Conservation (phyloP, 192 early-diverging fungal species). For the Geranomyces variabilis region DNA sequence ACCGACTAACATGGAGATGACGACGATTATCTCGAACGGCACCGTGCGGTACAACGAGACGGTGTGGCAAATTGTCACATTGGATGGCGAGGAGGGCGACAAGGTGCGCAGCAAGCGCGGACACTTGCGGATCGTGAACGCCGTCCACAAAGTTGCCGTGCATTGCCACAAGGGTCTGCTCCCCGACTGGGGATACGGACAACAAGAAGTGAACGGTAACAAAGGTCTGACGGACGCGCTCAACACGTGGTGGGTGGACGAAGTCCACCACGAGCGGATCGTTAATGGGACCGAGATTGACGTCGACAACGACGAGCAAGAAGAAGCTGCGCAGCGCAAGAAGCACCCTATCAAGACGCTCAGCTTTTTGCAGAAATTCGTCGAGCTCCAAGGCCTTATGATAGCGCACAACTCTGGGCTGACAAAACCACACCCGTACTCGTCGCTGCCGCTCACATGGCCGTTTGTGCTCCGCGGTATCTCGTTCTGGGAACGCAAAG, state of each 20-base stretch:
- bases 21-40: slow-evolving; percentile 53
- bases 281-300: slow-evolving; percentile 60
- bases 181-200: slow-evolving; percentile 87
- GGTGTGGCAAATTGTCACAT: slow-evolving; percentile 51
- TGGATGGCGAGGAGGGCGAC: slow-evolving; percentile 40
- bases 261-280: slow-evolving; percentile 64
- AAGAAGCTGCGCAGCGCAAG: slow-evolving; percentile 21
- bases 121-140: slow-evolving; percentile 75
- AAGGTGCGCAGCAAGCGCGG: slow-evolving; percentile 38
- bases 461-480: slow-evolving; percentile 85
- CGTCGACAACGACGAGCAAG: slow-evolving; percentile 31
- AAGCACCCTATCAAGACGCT: slow-evolving; percentile 61
- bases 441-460: slow-evolving; percentile 86
- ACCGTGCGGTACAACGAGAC: slow-evolving; percentile 57
- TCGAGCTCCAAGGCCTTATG: slow-evolving; percentile 89
- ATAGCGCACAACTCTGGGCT: slow-evolving; percentile 86
- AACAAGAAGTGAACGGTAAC: slow-evolving; percentile 93
- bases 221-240: slow-evolving; percentile 73
- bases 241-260: slow-evolving; percentile 80
- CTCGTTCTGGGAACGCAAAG: slow-evolving; percentile 87
- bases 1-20: slow-evolving; percentile 80
- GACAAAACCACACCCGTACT: slow-evolving; percentile 92
- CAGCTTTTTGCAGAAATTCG: slow-evolving; percentile 81
- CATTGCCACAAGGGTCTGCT: slow-evolving; percentile 70
- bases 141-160: slow-evolving; percentile 75